Percentiles rank a stretch among this genome's conserved stretches.
Evolutionary conservation across 805 yeast species (phyloP).

Genomic region (Isabelozyma pseudorhagii): DNA sequence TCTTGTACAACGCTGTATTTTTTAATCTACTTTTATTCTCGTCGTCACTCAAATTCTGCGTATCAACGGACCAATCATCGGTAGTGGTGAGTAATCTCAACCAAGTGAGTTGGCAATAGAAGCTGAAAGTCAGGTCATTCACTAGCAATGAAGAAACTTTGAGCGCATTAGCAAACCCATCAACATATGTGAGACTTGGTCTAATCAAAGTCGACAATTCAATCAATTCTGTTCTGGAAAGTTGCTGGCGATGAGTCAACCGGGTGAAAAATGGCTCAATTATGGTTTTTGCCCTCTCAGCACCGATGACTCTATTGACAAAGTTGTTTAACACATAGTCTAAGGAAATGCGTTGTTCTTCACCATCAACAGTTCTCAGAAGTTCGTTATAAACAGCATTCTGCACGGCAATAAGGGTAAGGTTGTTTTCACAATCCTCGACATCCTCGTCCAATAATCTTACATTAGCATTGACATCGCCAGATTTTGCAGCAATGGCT

Average conservation of each 20-base stretch:
- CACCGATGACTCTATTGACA: slow-evolving; percentile 12
- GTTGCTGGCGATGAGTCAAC: slow-evolving; percentile 34
- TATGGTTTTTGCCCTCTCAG: slow-evolving; percentile 6
- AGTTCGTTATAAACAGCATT: slow-evolving; percentile 24
- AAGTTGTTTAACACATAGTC: slow-evolving; percentile 13
- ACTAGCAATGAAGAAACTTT: slow-evolving; percentile 43
- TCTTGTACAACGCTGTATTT: slow-evolving; percentile 43
- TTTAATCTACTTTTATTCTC: slow-evolving; percentile 35
- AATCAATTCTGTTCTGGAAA: slow-evolving; percentile 46
- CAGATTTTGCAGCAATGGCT: slow-evolving; percentile 41
- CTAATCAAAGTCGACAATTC: slow-evolving; percentile 49
- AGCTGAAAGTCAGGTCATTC: slow-evolving; percentile 20
- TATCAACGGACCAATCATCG: slow-evolving; percentile 49
- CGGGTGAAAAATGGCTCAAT: slow-evolving; percentile 20
- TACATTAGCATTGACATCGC: slow-evolving; percentile 6
- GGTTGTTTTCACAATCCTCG: slow-evolving; percentile 47
- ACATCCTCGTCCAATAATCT: slow-evolving; percentile 22
- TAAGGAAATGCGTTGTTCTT: slow-evolving; percentile 5
- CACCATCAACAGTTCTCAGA: slow-evolving; percentile 10
- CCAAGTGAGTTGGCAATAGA: slow-evolving; percentile 45
- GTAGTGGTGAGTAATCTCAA: slow-evolving; percentile 47
- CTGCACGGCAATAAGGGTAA: slow-evolving; percentile 51
- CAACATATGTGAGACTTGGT: slow-evolving; percentile 14
- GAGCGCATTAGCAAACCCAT: slow-evolving; percentile 43
- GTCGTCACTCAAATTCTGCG: slow-evolving; percentile 40